A percentile compares a stretch with the other conserved stretches of the same genome.
phyloP scores from a whole-genome alignment of 371 early-diverging fungal genomes.

The Lichtheimia hyalospora region DNA sequence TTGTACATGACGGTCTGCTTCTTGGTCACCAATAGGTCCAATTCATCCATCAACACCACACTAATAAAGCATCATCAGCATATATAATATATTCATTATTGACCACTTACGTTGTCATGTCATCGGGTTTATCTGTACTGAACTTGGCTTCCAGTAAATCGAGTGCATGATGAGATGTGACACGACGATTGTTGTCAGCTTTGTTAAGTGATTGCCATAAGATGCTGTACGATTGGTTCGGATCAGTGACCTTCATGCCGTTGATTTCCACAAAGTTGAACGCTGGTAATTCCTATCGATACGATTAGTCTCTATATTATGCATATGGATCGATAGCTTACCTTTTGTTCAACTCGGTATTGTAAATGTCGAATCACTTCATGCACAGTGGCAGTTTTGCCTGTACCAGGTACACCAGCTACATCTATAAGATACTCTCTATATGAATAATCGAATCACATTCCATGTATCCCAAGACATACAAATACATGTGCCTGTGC shows the following conservation, averaged over 20 bases:
- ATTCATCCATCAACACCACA: conserved; percentile 96
- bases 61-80: conserved; percentile 29
- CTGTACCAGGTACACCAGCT: conserved; percentile 97
- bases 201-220: conserved; percentile 75
- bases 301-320: not conserved
- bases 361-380: conserved; percentile 81
- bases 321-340: conserved; percentile 12
- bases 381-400: conserved; percentile 95
- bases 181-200: conserved; percentile 23
- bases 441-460: no score
- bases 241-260: conserved; percentile 95
- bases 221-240: conserved; percentile 81
- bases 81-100: not conserved
- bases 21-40: conserved; percentile 93
- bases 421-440: no score
- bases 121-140: conserved; percentile 39
- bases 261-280: conserved; percentile 94
- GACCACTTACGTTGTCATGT: conserved; percentile 38
- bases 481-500: conserved; percentile 84
- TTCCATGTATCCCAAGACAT: conserved; percentile 25
- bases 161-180: conserved; percentile 78
- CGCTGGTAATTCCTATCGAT: conserved; percentile 53
- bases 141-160: conserved; percentile 73
- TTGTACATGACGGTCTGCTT: conserved; percentile 97
- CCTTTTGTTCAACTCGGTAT: conserved; percentile 66